A percentile compares a stretch with the other conserved stretches of the same genome.
Evolutionary conservation across 768 basidiomycete species (phyloP).

Genomic region (Mycena amicta): DNA sequence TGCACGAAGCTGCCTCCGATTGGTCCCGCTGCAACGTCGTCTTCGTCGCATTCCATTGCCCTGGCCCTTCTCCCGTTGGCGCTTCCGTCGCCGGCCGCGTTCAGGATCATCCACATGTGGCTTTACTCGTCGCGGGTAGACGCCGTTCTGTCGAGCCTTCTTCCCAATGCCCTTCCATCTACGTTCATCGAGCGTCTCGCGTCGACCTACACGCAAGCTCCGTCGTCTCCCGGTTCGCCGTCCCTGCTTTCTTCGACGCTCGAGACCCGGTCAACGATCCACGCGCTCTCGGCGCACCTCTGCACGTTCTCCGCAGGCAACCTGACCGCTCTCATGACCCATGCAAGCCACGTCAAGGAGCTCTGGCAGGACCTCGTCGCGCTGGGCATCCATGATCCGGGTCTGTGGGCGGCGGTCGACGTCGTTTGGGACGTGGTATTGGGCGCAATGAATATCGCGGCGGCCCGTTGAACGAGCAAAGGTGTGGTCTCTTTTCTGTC

Average conservation of each 20-base stretch:
- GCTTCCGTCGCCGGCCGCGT: background rate
- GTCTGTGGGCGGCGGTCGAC: constrained; percentile 54
- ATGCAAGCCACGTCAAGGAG: constrained; percentile 49
- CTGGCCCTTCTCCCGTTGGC: background rate
- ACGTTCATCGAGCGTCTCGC: background rate
- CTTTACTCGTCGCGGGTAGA: background rate
- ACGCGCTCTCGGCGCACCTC: constrained; percentile 35
- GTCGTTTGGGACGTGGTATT: constrained; percentile 53
- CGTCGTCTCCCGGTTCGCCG: background rate
- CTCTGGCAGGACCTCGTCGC: constrained; percentile 57
- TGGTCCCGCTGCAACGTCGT: constrained; percentile 14
- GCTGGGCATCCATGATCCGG: constrained; percentile 53
- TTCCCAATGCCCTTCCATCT: background rate
- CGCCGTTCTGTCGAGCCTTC: background rate
- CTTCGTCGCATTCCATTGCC: background rate
- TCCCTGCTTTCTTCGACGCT: constrained; percentile 17
- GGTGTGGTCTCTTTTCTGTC: too few species aligned
- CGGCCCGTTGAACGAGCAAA: background rate
- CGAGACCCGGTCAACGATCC: constrained; percentile 32
- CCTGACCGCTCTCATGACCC: constrained; percentile 27
- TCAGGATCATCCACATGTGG: background rate
- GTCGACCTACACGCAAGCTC: too few species aligned
- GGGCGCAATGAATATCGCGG: constrained; percentile 9
- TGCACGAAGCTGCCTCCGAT: background rate
- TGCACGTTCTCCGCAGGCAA: constrained; percentile 25